A percentile compares a stretch with the other conserved stretches of the same genome.
Evolutionary conservation across 2,329 filamentous ascomycete species (phyloP).

Genomic region (Amylocarpus encephaloides): DNA sequence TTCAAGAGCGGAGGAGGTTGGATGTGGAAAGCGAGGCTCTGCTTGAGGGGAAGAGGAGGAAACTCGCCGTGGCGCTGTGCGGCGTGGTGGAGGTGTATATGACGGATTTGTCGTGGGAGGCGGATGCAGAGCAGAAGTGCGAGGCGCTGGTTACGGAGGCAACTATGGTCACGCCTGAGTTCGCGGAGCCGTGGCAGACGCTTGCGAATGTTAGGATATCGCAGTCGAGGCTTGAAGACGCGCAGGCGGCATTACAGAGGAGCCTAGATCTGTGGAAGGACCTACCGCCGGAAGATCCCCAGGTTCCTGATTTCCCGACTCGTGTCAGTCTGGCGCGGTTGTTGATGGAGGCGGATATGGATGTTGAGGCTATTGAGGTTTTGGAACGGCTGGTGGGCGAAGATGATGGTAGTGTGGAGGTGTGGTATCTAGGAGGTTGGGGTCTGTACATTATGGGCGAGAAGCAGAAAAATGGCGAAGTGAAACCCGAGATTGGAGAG

Average conservation of each 20-base stretch:
- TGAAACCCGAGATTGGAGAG: slow-evolving; percentile 35
- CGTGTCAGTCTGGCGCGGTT: slow-evolving; percentile 78
- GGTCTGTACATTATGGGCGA: slow-evolving; percentile 74
- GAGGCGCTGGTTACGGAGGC: slow-evolving; percentile 88
- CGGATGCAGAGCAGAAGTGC: slow-evolving; percentile 82
- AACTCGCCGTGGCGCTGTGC: slow-evolving; percentile 86
- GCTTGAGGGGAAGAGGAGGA: slow-evolving; percentile 66
- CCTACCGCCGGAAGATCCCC: slow-evolving; percentile 62
- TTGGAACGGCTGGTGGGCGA: slow-evolving; percentile 78
- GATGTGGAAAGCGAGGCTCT: slow-evolving; percentile 35
- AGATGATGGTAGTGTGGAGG: slow-evolving; percentile 90
- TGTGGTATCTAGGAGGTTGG: slow-evolving; percentile 96
- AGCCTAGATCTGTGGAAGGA: slow-evolving; percentile 82
- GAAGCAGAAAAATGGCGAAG: slow-evolving; percentile 48
- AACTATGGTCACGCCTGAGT: slow-evolving; percentile 72
- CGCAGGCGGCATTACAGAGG: slow-evolving; percentile 66
- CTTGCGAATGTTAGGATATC: slow-evolving; percentile 91
- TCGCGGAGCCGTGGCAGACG: slow-evolving; percentile 88
- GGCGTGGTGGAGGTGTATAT: slow-evolving; percentile 96
- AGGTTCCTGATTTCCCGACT: slow-evolving; percentile 78
- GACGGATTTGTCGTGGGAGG: slow-evolving; percentile 93
- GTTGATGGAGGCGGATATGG: slow-evolving; percentile 84
- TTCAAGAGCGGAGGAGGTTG: slow-evolving; percentile 47
- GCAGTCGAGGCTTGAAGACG: slow-evolving; percentile 73
- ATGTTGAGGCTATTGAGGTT: slow-evolving; percentile 77